Percentiles rank a stretch among this genome's conserved stretches.
Evolutionary conservation across 495 filamentous ascomycete genomes (phyloP).

Genomic region (Penicillium turbatum): DNA sequence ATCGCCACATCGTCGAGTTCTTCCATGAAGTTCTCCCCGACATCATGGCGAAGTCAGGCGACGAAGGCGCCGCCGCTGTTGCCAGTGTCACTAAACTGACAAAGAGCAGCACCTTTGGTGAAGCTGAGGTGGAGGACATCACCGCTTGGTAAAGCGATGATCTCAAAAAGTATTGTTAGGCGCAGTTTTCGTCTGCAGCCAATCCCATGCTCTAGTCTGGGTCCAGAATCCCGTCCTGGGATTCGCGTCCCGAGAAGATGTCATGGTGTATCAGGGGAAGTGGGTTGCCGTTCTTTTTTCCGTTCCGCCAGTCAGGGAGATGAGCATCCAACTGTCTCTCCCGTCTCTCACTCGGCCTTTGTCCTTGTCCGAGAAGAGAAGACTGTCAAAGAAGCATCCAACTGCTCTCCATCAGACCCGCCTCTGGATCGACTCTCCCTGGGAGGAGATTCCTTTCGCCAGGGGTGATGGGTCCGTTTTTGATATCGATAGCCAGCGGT

Average conservation of each 20-base stretch:
- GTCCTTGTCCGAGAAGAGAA: conserved; percentile 36
- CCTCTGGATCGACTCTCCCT: conserved; percentile 27
- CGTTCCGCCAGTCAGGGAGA: conserved; percentile 45
- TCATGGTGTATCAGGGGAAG: conserved; percentile 32
- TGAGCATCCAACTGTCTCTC: conserved; percentile 49
- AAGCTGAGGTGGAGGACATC: conserved; percentile 95
- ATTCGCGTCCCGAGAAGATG: conserved; percentile 8
- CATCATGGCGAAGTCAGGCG: conserved; percentile 65
- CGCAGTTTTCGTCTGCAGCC: conserved; percentile 34
- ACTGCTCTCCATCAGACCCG: conserved; percentile 47
- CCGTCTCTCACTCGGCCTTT: conserved; percentile 28
- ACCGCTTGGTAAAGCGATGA: conserved; percentile 72
- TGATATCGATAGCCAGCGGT: conserved; percentile 4
- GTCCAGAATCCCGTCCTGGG: conserved; percentile 1
- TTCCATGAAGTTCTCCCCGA: conserved; percentile 77
- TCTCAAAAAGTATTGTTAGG: conserved; percentile 2
- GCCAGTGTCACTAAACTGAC: conserved; percentile 47
- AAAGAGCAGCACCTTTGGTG: conserved; percentile 86
- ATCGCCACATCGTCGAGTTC: conserved; percentile 79
- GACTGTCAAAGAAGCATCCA: conserved; percentile 51
- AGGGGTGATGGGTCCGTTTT: conserved; percentile 28
- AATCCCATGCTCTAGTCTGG: conserved; percentile 25
- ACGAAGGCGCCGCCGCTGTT: conserved; percentile 34
- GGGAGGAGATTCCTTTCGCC: conserved; percentile 7
- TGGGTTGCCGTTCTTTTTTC: conserved; percentile 42